phyloP scores from a whole-genome alignment of 768 basidiomycete species.

The Brasilioporus rufonigricans region DNA sequence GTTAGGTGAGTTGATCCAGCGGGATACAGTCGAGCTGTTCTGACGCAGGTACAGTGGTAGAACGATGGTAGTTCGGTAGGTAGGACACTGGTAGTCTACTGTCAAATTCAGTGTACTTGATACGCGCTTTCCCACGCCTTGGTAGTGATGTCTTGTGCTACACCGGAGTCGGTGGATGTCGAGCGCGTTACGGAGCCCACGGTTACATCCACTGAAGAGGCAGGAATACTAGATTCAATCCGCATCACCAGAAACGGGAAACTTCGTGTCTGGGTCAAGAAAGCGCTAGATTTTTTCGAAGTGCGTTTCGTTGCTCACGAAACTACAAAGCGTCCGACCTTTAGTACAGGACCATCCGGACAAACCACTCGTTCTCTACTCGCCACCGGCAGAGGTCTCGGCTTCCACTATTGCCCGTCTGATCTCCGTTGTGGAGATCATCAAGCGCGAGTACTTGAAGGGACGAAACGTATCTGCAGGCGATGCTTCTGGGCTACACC shows the following conservation, averaged over 20 bases:
- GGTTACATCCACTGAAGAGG: constrained; percentile 4
- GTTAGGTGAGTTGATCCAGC: constrained; percentile 57
- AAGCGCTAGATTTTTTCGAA: constrained; percentile 53
- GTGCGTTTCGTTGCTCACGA: constrained; percentile 32
- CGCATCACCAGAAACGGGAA: constrained; percentile 59
- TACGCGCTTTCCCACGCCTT: constrained; percentile 21
- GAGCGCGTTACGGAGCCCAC: constrained; percentile 2
- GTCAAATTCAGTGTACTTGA: neutral
- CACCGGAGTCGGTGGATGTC: constrained; percentile 15
- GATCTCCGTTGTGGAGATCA: constrained; percentile 77
- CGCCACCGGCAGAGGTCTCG: constrained; percentile 43
- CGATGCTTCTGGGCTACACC: constrained; percentile 58
- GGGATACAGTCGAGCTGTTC: neutral
- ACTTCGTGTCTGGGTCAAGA: constrained; percentile 49
- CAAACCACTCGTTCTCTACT: constrained; percentile 55
- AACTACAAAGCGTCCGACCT: constrained; percentile 5
- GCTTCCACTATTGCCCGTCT: constrained; percentile 55
- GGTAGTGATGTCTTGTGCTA: neutral
- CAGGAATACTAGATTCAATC: constrained; percentile 32
- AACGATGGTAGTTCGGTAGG: constrained; percentile 53
- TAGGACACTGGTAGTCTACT: neutral
- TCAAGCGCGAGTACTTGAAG: constrained; percentile 77
- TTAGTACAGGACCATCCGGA: constrained; percentile 44
- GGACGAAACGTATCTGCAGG: constrained; percentile 42
- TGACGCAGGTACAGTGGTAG: constrained; percentile 43